Evolutionary conservation across 78 protist species (phyloP), one percentile per base, ranked within the genome.

Genomic region (Dictyostelium intermedium): DNA sequence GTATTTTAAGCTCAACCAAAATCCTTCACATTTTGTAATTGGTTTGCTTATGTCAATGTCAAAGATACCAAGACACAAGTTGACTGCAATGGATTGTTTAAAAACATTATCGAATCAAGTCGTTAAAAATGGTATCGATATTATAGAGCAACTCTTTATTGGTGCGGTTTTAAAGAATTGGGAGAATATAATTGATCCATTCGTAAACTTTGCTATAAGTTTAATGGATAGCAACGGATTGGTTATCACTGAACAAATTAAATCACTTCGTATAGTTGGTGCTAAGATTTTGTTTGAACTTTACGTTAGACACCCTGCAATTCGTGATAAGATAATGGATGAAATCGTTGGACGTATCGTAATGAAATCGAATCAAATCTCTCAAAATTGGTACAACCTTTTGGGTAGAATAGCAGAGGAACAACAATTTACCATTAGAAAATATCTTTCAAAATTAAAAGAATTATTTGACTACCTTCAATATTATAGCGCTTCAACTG

Each of bases 381-480:
- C 39, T 41, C 9, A n/a, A 16, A 77, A 35, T 41, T 89, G 94
- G 94, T 89, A 69, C 41, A 20, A 7, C 8, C 35, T 89, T 13
- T n/a, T 89, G 16, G 13, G 37, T 2, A 78, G 37, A 5, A 69
- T 89, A 0, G 61, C 79, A 6, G 66, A 56, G 66, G 66, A 56
- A 20, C 41, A 53, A 11, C 16, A 37, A 6, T 10, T 16, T 5
- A 53, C 80, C 2, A 37, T 63, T 18, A 27, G 39, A 16, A 77
- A 43, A 30, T 37, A 78, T 27, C 16, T 47, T 6, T n/a, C 87
- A 10, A 89, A 89, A 35, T 25, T 89, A 18, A 89, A 80, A 80
- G 94, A 89, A 23, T 20, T 85, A 10, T 80, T 89, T 20, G 82
- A 89, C 9, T 80, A 80, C 50, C 35, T 89, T 34, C 94, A 80